Conservation (phyloP, 306 rosid genomes). For the Cercis canadensis region DNA sequence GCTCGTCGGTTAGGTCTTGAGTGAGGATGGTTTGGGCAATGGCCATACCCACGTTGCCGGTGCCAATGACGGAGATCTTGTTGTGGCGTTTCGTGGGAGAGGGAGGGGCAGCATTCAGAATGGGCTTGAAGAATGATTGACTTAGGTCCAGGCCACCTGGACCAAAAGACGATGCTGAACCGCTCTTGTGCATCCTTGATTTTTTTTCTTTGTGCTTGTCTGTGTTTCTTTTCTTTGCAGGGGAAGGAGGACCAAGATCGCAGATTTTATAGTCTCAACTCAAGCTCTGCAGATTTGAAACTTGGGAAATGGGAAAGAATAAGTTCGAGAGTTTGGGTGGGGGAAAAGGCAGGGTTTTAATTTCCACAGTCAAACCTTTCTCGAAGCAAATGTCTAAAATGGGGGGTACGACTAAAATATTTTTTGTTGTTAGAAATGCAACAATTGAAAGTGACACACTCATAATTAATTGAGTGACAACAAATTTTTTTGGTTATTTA, state of each 20-base stretch:
- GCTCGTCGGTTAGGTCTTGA: conserved; percentile 79
- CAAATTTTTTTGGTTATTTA: too few relatives aligned
- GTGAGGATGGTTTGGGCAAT: conserved; percentile 95
- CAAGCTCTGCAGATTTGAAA: too few relatives aligned
- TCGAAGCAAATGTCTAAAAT: too few relatives aligned
- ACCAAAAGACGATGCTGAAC: conserved; percentile 64
- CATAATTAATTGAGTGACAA: too few relatives aligned
- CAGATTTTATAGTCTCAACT: neutral
- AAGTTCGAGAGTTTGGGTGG: too few relatives aligned
- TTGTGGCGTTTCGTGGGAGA: conserved; percentile 65
- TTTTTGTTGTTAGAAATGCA: too few relatives aligned
- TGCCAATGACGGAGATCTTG: conserved; percentile 80
- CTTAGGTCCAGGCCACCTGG: conserved; percentile 79
- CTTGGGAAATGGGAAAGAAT: too few relatives aligned
- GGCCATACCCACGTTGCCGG: conserved; percentile 98
- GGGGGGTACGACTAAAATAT: too few relatives aligned
- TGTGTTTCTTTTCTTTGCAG: neutral
- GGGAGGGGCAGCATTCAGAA: conserved; percentile 56
- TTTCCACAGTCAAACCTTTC: too few relatives aligned
- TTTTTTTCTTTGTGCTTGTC: neutral
- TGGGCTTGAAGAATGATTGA: conserved; percentile 70
- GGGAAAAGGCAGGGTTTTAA: too few relatives aligned
- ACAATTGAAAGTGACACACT: too few relatives aligned
- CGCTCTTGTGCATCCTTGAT: conserved; percentile 58
- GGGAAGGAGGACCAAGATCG: neutral